Base-by-base conservation (phyloP, 495 filamentous ascomycete species). In the Hypoxylon cercidicola region DNA sequence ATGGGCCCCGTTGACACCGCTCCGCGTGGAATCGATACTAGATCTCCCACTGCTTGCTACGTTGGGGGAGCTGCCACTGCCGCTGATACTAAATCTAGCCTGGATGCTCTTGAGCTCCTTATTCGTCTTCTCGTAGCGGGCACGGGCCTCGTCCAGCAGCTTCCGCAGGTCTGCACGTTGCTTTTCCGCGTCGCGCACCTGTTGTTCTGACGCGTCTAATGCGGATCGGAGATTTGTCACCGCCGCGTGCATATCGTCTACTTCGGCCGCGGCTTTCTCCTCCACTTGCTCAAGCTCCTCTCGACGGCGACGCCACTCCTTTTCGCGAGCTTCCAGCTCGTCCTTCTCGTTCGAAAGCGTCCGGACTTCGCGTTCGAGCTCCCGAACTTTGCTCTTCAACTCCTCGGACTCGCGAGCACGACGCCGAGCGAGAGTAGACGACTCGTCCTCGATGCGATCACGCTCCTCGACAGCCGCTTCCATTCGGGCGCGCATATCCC, bases 391-490 rank as follows among this genome's bases (percentile, higher is more conserved):
- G 39, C 79, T 82, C 72, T 89, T 89, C 11, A 97, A 76, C 52
- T 98, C 95, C 75, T 97, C 95, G 25, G 93, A 80, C 79, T 97
- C 95, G 23, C 93, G 82, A 3, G 89, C 86, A 16, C 89, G 85
- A 43, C 89, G 82, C 48, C 96, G 85, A 11, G 89, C 90, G 46
- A 90, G 85, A 0, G 86, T 88, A 64, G 86, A 91, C 18, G 91
- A 87, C 76, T 97, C 93, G 35, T 98, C 94, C 73, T 98, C 95
- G 13, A 92, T 90, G 12, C 92, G 87, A 69, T 98, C 96, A 23
- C 94, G 86, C 77, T 98, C 95, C 72, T 97, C 93, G 46, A 94
- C 82, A 0, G 92, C 92, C 0, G 89, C 81, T 60, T 98, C 95
- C 87, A 97, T 90, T 15, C 88, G 84, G 66, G 93, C 89, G 68